Percentiles rank a stretch among this genome's conserved stretches.
Conservation (phyloP, 495 filamentous ascomycete species). For the Cairneyella variabilis region DNA sequence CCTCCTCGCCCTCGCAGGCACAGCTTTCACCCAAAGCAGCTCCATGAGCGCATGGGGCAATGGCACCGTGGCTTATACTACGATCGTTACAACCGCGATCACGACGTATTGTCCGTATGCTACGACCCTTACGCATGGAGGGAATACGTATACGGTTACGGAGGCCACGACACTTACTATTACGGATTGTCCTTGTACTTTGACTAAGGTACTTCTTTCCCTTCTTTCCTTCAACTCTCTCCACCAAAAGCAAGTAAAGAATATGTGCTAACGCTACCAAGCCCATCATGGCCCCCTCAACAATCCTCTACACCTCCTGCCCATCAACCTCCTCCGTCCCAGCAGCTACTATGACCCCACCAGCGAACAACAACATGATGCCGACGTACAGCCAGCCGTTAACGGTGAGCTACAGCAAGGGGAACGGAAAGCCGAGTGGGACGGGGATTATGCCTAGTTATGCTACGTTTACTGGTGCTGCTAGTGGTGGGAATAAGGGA, state of each 20-base stretch:
- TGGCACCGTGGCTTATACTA: too few relatives aligned
- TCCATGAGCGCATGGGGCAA: too few relatives aligned
- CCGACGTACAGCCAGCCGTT: too few relatives aligned
- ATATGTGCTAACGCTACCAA: neutral
- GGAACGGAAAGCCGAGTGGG: too few relatives aligned
- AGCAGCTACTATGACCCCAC: too few relatives aligned
- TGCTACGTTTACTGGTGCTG: too few relatives aligned
- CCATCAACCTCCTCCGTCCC: neutral
- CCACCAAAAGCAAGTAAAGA: neutral
- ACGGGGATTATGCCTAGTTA: too few relatives aligned
- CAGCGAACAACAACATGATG: too few relatives aligned
- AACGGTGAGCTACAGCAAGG: too few relatives aligned
- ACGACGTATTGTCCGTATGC: conserved; percentile 29
- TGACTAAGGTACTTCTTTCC: conserved; percentile 52
- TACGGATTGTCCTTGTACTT: conserved; percentile 67
- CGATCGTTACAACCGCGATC: conserved; percentile 24
- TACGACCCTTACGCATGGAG: conserved; percentile 27
- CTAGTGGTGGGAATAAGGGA: too few relatives aligned
- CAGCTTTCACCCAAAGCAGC: neutral
- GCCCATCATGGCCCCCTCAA: neutral
- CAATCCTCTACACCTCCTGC: conserved; percentile 7
- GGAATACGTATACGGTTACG: conserved; percentile 33
- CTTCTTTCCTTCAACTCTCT: neutral
- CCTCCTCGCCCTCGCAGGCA: neutral
- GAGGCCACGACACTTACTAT: conserved; percentile 64